phyloP scores from a whole-genome alignment of 805 yeast species.

The Yarrowia porcina region DNA sequence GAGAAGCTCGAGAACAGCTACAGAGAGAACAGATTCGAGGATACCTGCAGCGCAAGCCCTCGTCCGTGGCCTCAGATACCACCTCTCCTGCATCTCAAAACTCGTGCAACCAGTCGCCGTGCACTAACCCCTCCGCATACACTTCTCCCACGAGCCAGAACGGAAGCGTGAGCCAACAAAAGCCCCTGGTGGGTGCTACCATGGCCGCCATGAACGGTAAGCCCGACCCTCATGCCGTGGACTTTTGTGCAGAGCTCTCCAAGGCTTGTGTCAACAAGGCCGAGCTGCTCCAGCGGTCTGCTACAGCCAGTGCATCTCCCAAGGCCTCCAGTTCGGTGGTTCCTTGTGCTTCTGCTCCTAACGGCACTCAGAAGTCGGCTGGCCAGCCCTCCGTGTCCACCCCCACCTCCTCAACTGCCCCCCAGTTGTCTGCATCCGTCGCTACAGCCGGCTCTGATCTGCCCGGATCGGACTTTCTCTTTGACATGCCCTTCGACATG shows the following conservation, averaged over 20 bases:
- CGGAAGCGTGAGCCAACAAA: not conserved
- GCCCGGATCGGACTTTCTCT: conserved; percentile 29
- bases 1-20: conserved; percentile 8
- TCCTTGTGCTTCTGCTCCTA: not conserved
- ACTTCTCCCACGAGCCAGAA: not conserved
- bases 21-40: conserved; percentile 21
- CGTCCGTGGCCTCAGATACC: not conserved
- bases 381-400: not conserved
- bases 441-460: conserved; percentile 2
- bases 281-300: not conserved
- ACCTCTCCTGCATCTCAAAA: conserved; percentile 7
- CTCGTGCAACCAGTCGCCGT: conserved; percentile 20
- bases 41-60: conserved; percentile 18
- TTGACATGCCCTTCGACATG: conserved; percentile 35
- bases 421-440: conserved; percentile 1
- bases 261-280: conserved; percentile 25
- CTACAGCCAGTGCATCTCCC: not conserved
- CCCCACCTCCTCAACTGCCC: not conserved
- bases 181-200: conserved; percentile 12
- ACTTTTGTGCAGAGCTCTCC: conserved; percentile 26
- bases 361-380: not conserved
- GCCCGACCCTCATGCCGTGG: conserved; percentile 6
- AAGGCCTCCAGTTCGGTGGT: not conserved
- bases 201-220: conserved; percentile 4
- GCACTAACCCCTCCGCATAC: conserved; percentile 18